Percentiles rank a stretch among this genome's conserved stretches.
Evolutionary conservation across 2,329 filamentous ascomycete genomes (phyloP).

Genomic region (Colletotrichum camelliae): DNA sequence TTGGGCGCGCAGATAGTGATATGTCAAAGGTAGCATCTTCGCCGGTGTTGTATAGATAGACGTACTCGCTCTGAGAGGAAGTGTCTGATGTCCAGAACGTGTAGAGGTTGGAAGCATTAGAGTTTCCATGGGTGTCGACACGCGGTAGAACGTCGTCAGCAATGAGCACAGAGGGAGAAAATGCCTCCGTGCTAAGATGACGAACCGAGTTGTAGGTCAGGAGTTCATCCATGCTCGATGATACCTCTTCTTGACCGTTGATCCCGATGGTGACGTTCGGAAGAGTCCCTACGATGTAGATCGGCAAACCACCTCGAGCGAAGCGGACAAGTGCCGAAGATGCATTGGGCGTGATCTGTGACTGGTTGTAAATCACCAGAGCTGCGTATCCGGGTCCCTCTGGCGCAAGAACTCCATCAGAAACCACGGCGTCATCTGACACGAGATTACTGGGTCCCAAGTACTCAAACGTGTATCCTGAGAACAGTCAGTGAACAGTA

Average conservation of each 20-base stretch:
- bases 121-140: not conserved
- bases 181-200: not conserved
- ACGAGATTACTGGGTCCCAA: not conserved
- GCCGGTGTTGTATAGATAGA: not conserved
- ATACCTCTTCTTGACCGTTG: not conserved
- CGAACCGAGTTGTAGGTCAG: not conserved
- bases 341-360: not conserved
- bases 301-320: not conserved
- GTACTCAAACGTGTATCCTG: not conserved
- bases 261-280: not conserved
- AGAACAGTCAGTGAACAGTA: not conserved
- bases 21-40: not conserved
- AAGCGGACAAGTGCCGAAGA: not conserved
- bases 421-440: not conserved
- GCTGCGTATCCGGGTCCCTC: not conserved
- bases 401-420: not conserved
- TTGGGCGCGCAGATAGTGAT: not conserved
- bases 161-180: not conserved
- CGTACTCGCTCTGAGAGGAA: not conserved
- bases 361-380: not conserved
- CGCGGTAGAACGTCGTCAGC: not conserved
- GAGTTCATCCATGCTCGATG: not conserved
- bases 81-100: not conserved
- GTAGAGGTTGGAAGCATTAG: not conserved
- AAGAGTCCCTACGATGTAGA: not conserved